Conservation (phyloP, 192 early-diverging fungal species). For the Borealophlyctis nickersoniae region DNA sequence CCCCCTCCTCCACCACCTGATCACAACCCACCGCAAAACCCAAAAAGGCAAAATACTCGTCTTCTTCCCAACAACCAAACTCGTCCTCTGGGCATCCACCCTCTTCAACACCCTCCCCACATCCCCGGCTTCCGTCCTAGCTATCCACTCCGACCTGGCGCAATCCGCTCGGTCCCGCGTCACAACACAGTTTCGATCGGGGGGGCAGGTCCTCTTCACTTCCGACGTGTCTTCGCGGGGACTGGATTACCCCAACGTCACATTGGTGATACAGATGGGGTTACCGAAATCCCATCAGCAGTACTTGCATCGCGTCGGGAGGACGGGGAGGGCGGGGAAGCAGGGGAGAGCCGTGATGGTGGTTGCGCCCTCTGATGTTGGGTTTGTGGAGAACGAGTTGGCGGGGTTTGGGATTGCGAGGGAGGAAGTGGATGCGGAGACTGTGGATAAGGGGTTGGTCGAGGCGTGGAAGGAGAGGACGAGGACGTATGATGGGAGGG, state of each 20-base stretch:
- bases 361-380: constrained; percentile 73
- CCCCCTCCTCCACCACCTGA: too few relatives aligned
- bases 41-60: constrained; percentile 89
- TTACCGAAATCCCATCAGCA: constrained; percentile 76
- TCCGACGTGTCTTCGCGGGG: constrained; percentile 96
- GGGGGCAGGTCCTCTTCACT: constrained; percentile 74
- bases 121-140: constrained; percentile 49
- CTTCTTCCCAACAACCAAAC: constrained; percentile 80
- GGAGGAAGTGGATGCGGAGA: not conserved
- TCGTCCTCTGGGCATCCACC: constrained; percentile 60
- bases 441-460: constrained; percentile 10
- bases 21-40: too few relatives aligned
- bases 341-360: constrained; percentile 83
- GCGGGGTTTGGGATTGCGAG: constrained; percentile 15
- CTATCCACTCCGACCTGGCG: constrained; percentile 75
- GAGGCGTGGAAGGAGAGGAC: constrained; percentile 33
- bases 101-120: constrained; percentile 50
- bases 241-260: constrained; percentile 94
- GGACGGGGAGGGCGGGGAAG: constrained; percentile 94
- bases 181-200: constrained; percentile 73
- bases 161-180: constrained; percentile 70
- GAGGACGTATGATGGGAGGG: constrained; percentile 35
- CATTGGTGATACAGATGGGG: constrained; percentile 86
- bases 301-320: constrained; percentile 94
- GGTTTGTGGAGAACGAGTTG: constrained; percentile 56